These are phyloP conservation scores for Aulographum hederae DNA, from an alignment of 2,329 filamentous ascomycete genomes.

Conservation along the genomic window DNA sequence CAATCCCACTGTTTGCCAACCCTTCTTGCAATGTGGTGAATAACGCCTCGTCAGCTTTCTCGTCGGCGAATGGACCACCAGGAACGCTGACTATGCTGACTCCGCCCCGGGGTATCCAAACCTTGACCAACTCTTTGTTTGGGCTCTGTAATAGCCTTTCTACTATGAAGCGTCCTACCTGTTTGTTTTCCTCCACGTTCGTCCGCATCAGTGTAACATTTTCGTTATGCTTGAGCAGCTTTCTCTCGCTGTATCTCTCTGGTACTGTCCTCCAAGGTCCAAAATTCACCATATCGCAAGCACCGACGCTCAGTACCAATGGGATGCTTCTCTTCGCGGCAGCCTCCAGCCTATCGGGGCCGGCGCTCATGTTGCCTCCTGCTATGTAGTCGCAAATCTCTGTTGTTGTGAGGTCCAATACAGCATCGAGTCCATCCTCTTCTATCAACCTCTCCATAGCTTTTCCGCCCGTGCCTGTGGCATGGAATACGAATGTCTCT, in stretches of 20 bases:
- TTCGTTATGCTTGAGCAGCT: slow-evolving; percentile 46
- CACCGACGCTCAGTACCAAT: slow-evolving; percentile 30
- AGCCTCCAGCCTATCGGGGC: slow-evolving; percentile 35
- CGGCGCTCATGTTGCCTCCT: slow-evolving; percentile 45
- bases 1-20: slow-evolving; percentile 29
- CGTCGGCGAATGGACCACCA: slow-evolving; percentile 34
- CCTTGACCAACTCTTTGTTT: slow-evolving; percentile 26
- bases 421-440: slow-evolving; percentile 41
- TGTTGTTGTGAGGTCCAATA: slow-evolving; percentile 54
- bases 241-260: slow-evolving; percentile 29
- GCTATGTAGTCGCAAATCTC: slow-evolving; percentile 47
- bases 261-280: slow-evolving; percentile 38
- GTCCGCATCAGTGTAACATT: slow-evolving; percentile 49
- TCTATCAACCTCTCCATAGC: slow-evolving; percentile 48
- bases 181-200: slow-evolving; percentile 33
- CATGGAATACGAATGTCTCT: slow-evolving; percentile 50
- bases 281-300: slow-evolving; percentile 38
- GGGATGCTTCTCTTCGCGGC: slow-evolving; percentile 40
- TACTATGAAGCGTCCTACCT: slow-evolving; percentile 38
- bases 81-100: slow-evolving; percentile 41
- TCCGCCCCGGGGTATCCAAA: slow-evolving; percentile 42
- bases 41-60: slow-evolving; percentile 27
- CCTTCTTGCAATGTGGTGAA: slow-evolving; percentile 29
- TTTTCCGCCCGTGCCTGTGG: slow-evolving; percentile 47
- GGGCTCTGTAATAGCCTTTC: slow-evolving; percentile 27